Percentiles rank a stretch among this genome's conserved stretches.
These are phyloP conservation scores for Leccinum ochraceum DNA, from an alignment of 768 basidiomycete genomes.

Conservation along the genomic window DNA sequence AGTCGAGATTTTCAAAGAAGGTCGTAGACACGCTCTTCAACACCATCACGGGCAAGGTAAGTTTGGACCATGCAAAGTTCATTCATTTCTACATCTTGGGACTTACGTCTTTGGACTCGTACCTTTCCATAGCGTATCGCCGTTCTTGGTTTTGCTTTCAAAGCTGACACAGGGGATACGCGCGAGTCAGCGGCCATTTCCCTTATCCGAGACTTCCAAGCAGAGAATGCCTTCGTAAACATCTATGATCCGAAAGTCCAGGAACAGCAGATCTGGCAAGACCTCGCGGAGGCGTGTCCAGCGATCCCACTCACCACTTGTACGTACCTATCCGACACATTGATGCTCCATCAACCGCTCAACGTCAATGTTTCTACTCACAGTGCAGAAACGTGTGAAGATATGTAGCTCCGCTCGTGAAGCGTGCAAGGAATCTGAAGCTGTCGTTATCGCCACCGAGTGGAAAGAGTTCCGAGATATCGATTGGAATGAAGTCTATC, in stretches of 20 bases:
- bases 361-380: background rate
- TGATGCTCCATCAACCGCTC: background rate
- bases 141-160: constrained; percentile 98
- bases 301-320: constrained; percentile 61
- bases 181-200: constrained; percentile 97
- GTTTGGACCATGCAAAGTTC: constrained; percentile 13
- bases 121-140: constrained; percentile 69
- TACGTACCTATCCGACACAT: constrained; percentile 39
- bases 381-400: constrained; percentile 88
- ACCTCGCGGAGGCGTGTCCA: constrained; percentile 72
- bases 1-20: constrained; percentile 90
- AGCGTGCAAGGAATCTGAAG: constrained; percentile 88
- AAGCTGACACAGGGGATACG: constrained; percentile 99
- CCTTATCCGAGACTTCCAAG: constrained; percentile 90
- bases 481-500: constrained; percentile 86
- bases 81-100: constrained; percentile 10
- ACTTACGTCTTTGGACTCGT: constrained; percentile 6
- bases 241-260: constrained; percentile 93
- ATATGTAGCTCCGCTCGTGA: constrained; percentile 78
- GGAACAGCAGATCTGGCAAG: constrained; percentile 84
- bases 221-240: constrained; percentile 82
- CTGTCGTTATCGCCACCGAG: constrained; percentile 94
- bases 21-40: constrained; percentile 99
- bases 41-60: constrained; percentile 92
- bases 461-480: constrained; percentile 97